Evolutionary conservation across 352 stramenopile genomes (phyloP).

Genomic region (Thraustotheca clavata): DNA sequence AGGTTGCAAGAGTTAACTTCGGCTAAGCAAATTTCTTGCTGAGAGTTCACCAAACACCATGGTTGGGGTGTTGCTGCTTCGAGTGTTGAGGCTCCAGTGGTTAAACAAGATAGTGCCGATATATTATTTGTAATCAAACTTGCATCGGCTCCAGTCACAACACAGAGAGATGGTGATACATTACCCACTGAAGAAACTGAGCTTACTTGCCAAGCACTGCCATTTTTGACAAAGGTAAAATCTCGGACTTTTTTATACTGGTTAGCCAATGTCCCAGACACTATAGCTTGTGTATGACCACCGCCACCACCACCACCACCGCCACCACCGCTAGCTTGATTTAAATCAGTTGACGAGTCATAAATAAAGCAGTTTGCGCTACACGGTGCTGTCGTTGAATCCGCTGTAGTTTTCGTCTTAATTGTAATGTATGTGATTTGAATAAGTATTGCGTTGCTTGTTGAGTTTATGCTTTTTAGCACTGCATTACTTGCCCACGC

Average conservation of each 20-base stretch:
- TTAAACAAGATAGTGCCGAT: not conserved
- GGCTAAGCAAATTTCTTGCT: not conserved
- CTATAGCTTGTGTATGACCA: not conserved
- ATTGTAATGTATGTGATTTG: constrained; percentile 5
- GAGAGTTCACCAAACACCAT: constrained; percentile 9
- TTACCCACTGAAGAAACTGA: not conserved
- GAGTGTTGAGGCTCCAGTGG: not conserved
- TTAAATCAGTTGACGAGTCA: not conserved
- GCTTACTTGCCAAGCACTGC: not conserved
- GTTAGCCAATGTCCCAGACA: not conserved
- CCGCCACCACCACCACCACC: not conserved
- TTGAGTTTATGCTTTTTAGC: constrained; percentile 1
- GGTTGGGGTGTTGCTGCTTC: not conserved
- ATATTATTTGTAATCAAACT: not conserved
- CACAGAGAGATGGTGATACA: not conserved
- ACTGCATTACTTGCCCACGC: not conserved
- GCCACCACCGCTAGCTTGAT: not conserved
- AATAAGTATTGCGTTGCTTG: not conserved
- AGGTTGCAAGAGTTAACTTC: not conserved
- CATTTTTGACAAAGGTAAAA: not conserved
- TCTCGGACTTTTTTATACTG: not conserved
- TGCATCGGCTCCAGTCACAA: constrained; percentile 10
- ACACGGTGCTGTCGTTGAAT: not conserved
- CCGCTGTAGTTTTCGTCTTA: not conserved
- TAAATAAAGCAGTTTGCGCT: not conserved